These are phyloP conservation scores for Adansonia madagascariensis DNA, from an alignment of 441 rosid species.

Conservation along the genomic window DNA sequence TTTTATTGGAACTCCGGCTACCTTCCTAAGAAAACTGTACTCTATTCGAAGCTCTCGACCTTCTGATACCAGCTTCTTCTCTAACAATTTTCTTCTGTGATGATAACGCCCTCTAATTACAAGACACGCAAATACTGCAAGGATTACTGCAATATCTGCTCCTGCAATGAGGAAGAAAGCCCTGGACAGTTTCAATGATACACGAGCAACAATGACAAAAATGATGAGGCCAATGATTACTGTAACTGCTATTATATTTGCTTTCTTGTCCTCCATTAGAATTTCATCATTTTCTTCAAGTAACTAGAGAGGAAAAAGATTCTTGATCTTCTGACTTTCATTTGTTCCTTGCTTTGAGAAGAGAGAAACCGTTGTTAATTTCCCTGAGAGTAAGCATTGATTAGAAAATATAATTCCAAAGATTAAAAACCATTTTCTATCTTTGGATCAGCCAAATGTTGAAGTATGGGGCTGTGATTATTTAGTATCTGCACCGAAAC, in stretches of 20 bases:
- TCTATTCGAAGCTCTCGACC: slow-evolving; percentile 74
- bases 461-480: neutral
- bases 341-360: neutral
- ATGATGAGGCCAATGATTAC: slow-evolving; percentile 39
- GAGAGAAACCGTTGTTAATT: neutral
- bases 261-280: slow-evolving; percentile 78
- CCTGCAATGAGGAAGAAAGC: slow-evolving; percentile 71
- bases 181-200: slow-evolving; percentile 54
- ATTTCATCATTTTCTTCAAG: slow-evolving; percentile 11
- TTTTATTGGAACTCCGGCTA: slow-evolving; percentile 72
- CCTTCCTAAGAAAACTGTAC: slow-evolving; percentile 77
- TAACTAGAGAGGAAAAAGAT: neutral
- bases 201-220: slow-evolving; percentile 47
- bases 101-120: slow-evolving; percentile 51
- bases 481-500: neutral
- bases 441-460: neutral
- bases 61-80: slow-evolving; percentile 51
- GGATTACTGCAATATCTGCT: slow-evolving; percentile 58
- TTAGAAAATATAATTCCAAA: neutral
- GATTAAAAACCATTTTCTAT: neutral
- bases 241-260: slow-evolving; percentile 45
- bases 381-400: slow-evolving; percentile 10
- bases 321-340: slow-evolving; percentile 6
- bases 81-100: slow-evolving; percentile 46
- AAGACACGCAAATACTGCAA: slow-evolving; percentile 54